A percentile compares a stretch with the other conserved stretches of the same genome.
These are phyloP conservation scores for Aspergillus sojae DNA, from an alignment of 2,329 filamentous ascomycete species.

Conservation along the genomic window DNA sequence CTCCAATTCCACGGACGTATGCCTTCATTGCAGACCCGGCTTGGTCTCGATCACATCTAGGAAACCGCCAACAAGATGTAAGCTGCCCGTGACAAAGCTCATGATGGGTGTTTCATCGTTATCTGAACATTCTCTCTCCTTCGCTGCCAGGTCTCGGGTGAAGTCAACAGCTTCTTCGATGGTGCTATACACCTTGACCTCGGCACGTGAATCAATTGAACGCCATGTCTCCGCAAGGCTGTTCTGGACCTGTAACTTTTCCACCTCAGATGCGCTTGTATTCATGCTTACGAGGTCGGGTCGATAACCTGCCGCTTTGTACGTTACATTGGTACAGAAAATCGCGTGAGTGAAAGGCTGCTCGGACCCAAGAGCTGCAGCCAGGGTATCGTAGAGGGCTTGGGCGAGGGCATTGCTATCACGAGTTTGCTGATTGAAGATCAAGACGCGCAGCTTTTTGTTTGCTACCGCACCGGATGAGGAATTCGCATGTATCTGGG, in stretches of 20 bases:
- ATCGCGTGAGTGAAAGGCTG: slow-evolving; percentile 70
- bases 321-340: slow-evolving; percentile 79
- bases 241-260: slow-evolving; percentile 67
- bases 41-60: slow-evolving; percentile 69
- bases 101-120: slow-evolving; percentile 53
- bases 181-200: slow-evolving; percentile 63
- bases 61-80: slow-evolving; percentile 80
- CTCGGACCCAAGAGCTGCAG: slow-evolving; percentile 39
- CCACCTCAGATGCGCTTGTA: slow-evolving; percentile 60
- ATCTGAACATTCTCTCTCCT: slow-evolving; percentile 30
- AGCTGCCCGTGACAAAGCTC: slow-evolving; percentile 77
- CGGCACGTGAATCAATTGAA: slow-evolving; percentile 54
- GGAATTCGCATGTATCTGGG: slow-evolving; percentile 45
- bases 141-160: slow-evolving; percentile 51
- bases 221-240: slow-evolving; percentile 64
- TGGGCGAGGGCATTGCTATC: slow-evolving; percentile 69
- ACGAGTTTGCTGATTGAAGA: slow-evolving; percentile 93
- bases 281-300: slow-evolving; percentile 67
- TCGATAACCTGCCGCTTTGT: slow-evolving; percentile 61
- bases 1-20: not conserved
- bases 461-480: slow-evolving; percentile 30
- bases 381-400: slow-evolving; percentile 62
- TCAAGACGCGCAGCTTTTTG: slow-evolving; percentile 60
- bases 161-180: slow-evolving; percentile 70
- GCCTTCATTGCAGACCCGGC: slow-evolving; percentile 20